Base-by-base conservation (phyloP, 2,329 filamentous ascomycete genomes). In the Talaromyces islandicus region DNA sequence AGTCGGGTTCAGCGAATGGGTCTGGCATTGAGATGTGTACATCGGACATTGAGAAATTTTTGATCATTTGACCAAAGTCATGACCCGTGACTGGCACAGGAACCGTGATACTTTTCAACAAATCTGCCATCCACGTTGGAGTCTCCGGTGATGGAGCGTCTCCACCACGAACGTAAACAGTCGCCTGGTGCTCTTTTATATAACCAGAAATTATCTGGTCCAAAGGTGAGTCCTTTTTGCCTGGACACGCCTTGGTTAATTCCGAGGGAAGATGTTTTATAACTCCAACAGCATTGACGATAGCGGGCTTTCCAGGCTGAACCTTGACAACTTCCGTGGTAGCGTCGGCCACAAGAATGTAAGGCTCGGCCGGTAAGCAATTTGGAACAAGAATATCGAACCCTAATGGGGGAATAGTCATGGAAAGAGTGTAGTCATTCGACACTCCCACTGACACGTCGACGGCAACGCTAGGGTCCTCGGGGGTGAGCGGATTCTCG, bases 341-440 rank as follows among this genome's bases (percentile, higher is more conserved):
- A 7, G 90, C 91, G 67, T 89, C 85, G 3, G 91, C 92, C 59
- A 97, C 83, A 64, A 86, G 80, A 67, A 99, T 94, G 64, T 87
- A 86, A 3, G 88, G 83, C 59, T 94, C 87, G 24, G 84, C 78
- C 4, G 83, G 79, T 27, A 83, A 81, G 75, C 94, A 99, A 63
- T 91, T 91, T 50, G 91, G 88, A 6, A 97, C 87, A 53, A 96
- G 80, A 30, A 97, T 85, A 64, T 92, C 87, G 69, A 97, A 97
- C 0, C 85, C 87, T 60, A 97, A 85, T 41, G 88, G 81, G 12
- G 94, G 94, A 21, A 97, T 79, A 24, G 85, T 83, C 57, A 97
- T 78, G 61, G 87, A 83, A 56, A 99, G 74, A 0, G 92, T 91
- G 69, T 91, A 96, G 57, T 86, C 80, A 73, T 97, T 96, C 68